Conservation (phyloP, 257 asterid genomes). For the Lantana camara region DNA sequence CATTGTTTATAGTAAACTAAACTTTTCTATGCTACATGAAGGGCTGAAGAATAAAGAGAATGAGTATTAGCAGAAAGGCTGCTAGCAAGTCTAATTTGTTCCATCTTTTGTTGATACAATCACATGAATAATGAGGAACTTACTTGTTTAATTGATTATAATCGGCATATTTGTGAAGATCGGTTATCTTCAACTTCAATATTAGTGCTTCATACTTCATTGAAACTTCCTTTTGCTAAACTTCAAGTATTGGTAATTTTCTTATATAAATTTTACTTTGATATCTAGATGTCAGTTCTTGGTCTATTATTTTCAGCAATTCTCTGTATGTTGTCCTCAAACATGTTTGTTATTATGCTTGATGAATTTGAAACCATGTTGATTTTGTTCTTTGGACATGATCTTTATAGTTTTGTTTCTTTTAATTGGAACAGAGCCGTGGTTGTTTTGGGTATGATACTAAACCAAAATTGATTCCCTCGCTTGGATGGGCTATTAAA, state of each 20-base stretch:
- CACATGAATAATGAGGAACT: not conserved
- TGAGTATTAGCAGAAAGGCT: too few species aligned
- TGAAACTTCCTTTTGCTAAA: conserved; percentile 3
- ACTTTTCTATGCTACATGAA: not conserved
- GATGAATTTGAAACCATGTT: not conserved
- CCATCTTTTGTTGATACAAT: not conserved
- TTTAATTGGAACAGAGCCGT: conserved; percentile 68
- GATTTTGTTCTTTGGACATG: not conserved
- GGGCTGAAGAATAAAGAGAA: not conserved
- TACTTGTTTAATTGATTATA: not conserved
- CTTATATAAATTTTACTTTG: not conserved
- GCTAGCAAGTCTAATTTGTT: too few species aligned
- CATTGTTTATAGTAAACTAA: not conserved
- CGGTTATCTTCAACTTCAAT: not conserved
- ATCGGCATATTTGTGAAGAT: not conserved
- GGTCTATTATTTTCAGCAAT: not conserved
- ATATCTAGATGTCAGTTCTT: not conserved
- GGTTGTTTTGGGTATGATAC: conserved; percentile 60
- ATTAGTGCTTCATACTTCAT: not conserved
- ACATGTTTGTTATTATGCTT: not conserved
- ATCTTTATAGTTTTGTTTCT: conserved; percentile 35
- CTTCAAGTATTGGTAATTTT: not conserved
- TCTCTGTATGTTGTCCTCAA: not conserved
- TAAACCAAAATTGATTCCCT: conserved; percentile 43
- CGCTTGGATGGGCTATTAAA: conserved; percentile 40